Evolutionary conservation across 495 filamentous ascomycete genomes (phyloP).

Genomic region (Daldinia childiae): DNA sequence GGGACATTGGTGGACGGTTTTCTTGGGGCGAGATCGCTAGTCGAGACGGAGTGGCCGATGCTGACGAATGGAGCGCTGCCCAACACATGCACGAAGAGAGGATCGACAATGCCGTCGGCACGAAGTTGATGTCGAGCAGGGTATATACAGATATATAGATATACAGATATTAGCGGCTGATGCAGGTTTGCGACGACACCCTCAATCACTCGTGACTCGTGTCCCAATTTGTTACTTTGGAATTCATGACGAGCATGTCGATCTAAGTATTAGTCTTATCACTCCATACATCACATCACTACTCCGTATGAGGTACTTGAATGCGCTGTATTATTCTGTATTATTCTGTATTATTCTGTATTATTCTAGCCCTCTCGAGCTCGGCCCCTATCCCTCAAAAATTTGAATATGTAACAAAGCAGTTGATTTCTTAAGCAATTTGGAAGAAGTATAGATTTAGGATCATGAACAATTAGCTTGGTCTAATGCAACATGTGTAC

Average conservation of each 20-base stretch:
- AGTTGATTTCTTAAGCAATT: background rate
- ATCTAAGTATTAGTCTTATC: background rate
- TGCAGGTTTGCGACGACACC: background rate
- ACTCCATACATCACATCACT: background rate
- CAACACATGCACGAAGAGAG: conserved; percentile 25
- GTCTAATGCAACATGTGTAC: background rate
- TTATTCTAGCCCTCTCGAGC: background rate
- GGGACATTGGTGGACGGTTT: background rate
- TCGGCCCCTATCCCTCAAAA: background rate
- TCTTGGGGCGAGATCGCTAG: conserved; percentile 3
- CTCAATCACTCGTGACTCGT: background rate
- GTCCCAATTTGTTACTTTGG: background rate
- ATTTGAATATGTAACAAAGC: background rate
- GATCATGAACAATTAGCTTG: background rate
- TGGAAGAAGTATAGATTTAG: background rate
- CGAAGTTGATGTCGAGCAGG: conserved; percentile 15
- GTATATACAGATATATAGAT: conserved; percentile 5
- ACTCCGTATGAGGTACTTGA: background rate
- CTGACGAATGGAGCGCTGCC: conserved; percentile 14
- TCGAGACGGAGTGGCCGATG: conserved; percentile 9
- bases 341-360: no score
- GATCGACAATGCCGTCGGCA: conserved; percentile 25
- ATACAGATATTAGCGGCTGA: conserved; percentile 6
- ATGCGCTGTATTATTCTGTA: background rate
- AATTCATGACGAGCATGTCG: conserved; percentile 1